phyloP scores from a whole-genome alignment of 1,284 basidiomycete species.

The Pseudozyma sp. region DNA sequence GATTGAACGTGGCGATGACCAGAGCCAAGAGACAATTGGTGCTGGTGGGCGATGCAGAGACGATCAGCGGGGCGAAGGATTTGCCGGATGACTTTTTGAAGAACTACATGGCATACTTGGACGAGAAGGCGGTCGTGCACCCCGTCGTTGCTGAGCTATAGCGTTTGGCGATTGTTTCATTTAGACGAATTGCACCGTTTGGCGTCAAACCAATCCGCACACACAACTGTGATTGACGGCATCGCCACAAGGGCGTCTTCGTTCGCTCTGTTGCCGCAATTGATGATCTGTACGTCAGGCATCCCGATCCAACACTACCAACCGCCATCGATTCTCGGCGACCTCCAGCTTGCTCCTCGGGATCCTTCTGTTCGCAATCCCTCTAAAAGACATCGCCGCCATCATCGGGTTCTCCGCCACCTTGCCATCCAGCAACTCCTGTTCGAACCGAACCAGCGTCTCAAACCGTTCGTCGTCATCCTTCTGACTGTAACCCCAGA shows the following conservation, averaged over 20 bases:
- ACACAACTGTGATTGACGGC: too few relatives aligned
- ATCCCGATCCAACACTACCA: slow-evolving; percentile 25
- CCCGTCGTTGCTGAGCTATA: slow-evolving; percentile 35
- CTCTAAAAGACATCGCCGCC: slow-evolving; percentile 28
- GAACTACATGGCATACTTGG: slow-evolving; percentile 89
- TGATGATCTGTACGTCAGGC: neutral
- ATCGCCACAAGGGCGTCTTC: too few relatives aligned
- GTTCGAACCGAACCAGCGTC: slow-evolving; percentile 29
- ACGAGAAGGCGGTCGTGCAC: slow-evolving; percentile 83
- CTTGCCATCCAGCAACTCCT: slow-evolving; percentile 31
- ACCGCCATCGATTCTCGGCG: slow-evolving; percentile 32
- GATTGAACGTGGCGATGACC: slow-evolving; percentile 67
- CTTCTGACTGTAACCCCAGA: slow-evolving; percentile 38
- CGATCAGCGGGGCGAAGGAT: slow-evolving; percentile 38
- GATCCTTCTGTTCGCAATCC: slow-evolving; percentile 23
- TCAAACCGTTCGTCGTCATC: slow-evolving; percentile 42
- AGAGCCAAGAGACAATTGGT: slow-evolving; percentile 64
- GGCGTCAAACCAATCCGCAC: too few relatives aligned
- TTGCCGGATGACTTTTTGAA: slow-evolving; percentile 41
- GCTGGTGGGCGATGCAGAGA: slow-evolving; percentile 63
- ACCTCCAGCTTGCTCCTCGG: slow-evolving; percentile 29
- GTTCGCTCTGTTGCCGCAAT: too few relatives aligned
- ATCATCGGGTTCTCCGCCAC: slow-evolving; percentile 20
- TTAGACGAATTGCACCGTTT: too few relatives aligned
- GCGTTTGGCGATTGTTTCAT: neutral